Base-by-base conservation (phyloP, 164 flowering plant species). In the Magnolia officinalis region DNA sequence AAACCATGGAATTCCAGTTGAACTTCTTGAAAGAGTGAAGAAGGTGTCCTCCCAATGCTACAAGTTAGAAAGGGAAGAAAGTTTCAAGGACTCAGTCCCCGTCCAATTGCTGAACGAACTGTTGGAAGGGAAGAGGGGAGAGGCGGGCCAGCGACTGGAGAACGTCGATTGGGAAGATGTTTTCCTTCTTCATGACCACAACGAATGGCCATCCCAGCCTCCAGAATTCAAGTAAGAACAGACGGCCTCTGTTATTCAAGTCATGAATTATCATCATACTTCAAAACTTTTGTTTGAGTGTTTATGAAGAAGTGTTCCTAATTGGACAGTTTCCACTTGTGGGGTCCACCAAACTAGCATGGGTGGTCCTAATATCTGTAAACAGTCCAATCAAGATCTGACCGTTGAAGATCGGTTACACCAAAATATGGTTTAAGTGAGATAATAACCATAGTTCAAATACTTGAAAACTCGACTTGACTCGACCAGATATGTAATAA, bases 151-250 rank as follows among this genome's bases (percentile, higher is more conserved):
- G 11, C 84, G 31, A 14, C 67, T 75, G 24, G 63, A 75, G 26
- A 59, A 75, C 14, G 75, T 88, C 16, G 98, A 94, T 66, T 92
- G 97, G 98, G 98, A 94, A 71, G 98, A 94, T 85, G 95, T 86
- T n/a, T 75, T 91, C 84, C 80, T 80, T 74, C 91, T 92, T 75
- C 72, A 77, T 1, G 93, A 92, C 50, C 86, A 88, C 59, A 82
- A 82, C 55, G 88, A 91, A 14, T 92, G 98, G 98, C 95, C 96
- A 3, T 73, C 86, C 0, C 73, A 82, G 21, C 85, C 87, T 37
- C 82, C 85, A 0, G 87, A 82, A 50, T 94, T 94, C 96, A 90
- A 86, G 98, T 94, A 88, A 82, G 85, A 10, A 24, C 23, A 66
- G 21, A 58, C 49, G 16, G 26, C 49, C 20, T 68, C 61, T 55